Evolutionary conservation across 768 basidiomycete genomes (phyloP).

Genomic region (Trametes maxima): DNA sequence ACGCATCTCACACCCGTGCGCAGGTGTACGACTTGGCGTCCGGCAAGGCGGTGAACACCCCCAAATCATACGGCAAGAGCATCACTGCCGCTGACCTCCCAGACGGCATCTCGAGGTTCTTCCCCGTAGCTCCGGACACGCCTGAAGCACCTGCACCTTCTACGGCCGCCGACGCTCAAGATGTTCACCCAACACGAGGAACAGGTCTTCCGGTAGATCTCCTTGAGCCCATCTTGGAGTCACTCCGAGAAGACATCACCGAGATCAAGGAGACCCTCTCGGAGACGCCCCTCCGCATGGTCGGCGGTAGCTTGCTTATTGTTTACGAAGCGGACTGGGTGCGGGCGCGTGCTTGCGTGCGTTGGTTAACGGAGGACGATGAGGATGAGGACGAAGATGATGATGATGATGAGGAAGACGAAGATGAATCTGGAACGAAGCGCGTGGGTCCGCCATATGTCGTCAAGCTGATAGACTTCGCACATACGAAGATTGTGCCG

Average conservation of each 20-base stretch:
- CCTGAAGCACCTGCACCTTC: slow-evolving; percentile 10
- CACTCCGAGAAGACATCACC: slow-evolving; percentile 53
- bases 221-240: slow-evolving; percentile 60
- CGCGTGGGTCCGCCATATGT: slow-evolving; percentile 51
- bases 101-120: slow-evolving; percentile 78
- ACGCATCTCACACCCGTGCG: not conserved
- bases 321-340: slow-evolving; percentile 71
- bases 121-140: slow-evolving; percentile 47
- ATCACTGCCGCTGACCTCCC: slow-evolving; percentile 70
- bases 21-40: slow-evolving; percentile 75
- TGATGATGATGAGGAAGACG: slow-evolving; percentile 32
- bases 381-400: slow-evolving; percentile 38
- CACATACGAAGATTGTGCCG: slow-evolving; percentile 71
- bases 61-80: slow-evolving; percentile 78
- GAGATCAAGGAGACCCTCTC: slow-evolving; percentile 54
- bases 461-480: slow-evolving; percentile 92
- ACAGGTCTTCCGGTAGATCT: slow-evolving; percentile 57
- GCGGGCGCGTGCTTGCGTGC: slow-evolving; percentile 41
- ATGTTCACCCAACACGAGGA: slow-evolving; percentile 27
- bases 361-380: slow-evolving; percentile 40
- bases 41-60: slow-evolving; percentile 57
- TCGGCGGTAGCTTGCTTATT: slow-evolving; percentile 80
- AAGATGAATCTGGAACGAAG: slow-evolving; percentile 30
- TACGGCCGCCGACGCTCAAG: slow-evolving; percentile 9
- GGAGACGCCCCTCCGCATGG: slow-evolving; percentile 71